These are phyloP conservation scores for Xylariaceae sp. DNA, from an alignment of 2,329 filamentous ascomycete genomes.

Conservation along the genomic window DNA sequence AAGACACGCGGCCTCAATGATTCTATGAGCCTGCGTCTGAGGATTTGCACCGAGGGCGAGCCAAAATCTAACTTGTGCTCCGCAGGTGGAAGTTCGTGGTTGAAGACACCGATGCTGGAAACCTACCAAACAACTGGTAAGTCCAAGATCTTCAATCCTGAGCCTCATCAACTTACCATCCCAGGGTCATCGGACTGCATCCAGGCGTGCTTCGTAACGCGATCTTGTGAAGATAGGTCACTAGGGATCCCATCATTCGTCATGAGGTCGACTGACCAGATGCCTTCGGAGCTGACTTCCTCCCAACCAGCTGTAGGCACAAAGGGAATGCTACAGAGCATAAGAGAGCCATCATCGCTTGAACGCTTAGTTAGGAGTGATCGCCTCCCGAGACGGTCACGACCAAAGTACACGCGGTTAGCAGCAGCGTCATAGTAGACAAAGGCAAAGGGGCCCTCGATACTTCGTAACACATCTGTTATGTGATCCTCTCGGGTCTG, in stretches of 20 bases:
- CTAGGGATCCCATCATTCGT: slow-evolving; percentile 8
- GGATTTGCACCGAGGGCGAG: slow-evolving; percentile 46
- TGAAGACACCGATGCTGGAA: slow-evolving; percentile 51
- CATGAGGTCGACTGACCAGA: slow-evolving; percentile 62
- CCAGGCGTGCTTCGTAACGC: slow-evolving; percentile 33
- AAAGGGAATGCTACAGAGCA: slow-evolving; percentile 67
- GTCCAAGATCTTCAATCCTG: slow-evolving; percentile 17
- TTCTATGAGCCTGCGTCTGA: slow-evolving; percentile 51
- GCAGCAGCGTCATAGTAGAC: slow-evolving; percentile 66
- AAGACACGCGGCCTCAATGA: slow-evolving; percentile 62
- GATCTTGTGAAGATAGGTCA: slow-evolving; percentile 14
- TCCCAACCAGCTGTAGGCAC: slow-evolving; percentile 51
- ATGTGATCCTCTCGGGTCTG: slow-evolving; percentile 35
- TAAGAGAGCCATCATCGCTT: slow-evolving; percentile 41
- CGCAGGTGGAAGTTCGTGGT: slow-evolving; percentile 38
- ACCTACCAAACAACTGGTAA: slow-evolving; percentile 42
- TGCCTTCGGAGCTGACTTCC: slow-evolving; percentile 80
- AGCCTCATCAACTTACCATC: slow-evolving; percentile 39
- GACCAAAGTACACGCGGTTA: slow-evolving; percentile 68
- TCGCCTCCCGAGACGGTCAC: slow-evolving; percentile 81
- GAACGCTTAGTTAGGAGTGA: slow-evolving; percentile 63
- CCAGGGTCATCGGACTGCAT: slow-evolving; percentile 31
- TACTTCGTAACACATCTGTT: slow-evolving; percentile 50
- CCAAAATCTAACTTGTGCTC: slow-evolving; percentile 31
- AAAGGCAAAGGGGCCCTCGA: slow-evolving; percentile 85